Base-by-base conservation (phyloP, 495 filamentous ascomycete genomes). In the Aspergillus egyptiacus region DNA sequence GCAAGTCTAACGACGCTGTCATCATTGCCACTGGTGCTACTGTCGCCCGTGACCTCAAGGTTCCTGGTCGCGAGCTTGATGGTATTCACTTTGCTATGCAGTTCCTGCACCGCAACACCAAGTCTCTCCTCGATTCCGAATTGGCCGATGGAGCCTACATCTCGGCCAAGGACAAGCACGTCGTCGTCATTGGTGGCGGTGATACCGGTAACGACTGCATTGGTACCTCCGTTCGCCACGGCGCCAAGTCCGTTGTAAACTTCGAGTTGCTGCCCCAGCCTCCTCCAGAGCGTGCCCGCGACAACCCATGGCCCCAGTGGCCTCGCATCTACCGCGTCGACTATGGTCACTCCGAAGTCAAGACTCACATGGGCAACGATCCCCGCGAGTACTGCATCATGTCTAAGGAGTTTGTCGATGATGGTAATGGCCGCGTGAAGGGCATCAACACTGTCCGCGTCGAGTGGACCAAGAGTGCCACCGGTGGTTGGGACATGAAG, bases 271-370 rank as follows among this genome's bases (percentile, higher is more conserved):
- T 99, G 32, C 93, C 93, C 20, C 89, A 96, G 65, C 93, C 94
- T 57, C 91, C 91, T 8, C 81, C 87, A 56, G 86, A 96, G 77
- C 90, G 93, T 66, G 91, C 89, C 50, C 82, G 86, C 51, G 93
- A 97, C 70, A 99, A 99, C 77, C 93, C 93, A 40, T 99, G 93
- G 93, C 93, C 93, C 0, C 94, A 97, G 71, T 99, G 93, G 93
- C 93, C 93, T 18, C 87, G 91, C 60, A 93, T 99, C 68, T 97
- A 97, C 78, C 89, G 93, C 61, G 84, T 97, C 36, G 93, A 99
- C 66, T 99, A 99, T 59, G 93, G 93, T 39, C 93, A 99, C 75
- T 81, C 84, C 2, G 93, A 99, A 64, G 93, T 99, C 51, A 90
- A 93, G 68, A 91, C 94, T 50, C 93, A 96, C 70, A 89, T 91